A percentile compares a stretch with the other conserved stretches of the same genome.
phyloP scores from a whole-genome alignment of 2,329 filamentous ascomycete genomes.

The Epichloe aotearoae region DNA sequence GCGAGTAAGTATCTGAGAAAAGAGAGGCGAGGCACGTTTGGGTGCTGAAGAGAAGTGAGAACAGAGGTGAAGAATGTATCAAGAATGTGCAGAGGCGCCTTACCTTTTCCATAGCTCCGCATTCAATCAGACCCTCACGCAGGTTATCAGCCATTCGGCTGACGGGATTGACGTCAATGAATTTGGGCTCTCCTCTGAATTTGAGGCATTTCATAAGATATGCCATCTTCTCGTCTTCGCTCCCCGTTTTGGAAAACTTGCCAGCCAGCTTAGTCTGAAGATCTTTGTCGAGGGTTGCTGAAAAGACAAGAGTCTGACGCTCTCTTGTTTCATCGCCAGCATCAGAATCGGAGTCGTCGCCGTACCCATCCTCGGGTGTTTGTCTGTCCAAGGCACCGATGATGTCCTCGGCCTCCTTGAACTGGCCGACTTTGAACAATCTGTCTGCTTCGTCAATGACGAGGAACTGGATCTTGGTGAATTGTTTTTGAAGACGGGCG shows the following conservation, averaged over 20 bases:
- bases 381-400: slow-evolving; percentile 63
- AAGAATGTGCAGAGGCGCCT: slow-evolving; percentile 6
- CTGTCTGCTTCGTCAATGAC: slow-evolving; percentile 93
- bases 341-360: slow-evolving; percentile 27
- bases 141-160: slow-evolving; percentile 79
- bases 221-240: slow-evolving; percentile 73
- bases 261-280: slow-evolving; percentile 83
- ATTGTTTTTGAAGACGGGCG: slow-evolving; percentile 51
- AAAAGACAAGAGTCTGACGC: slow-evolving; percentile 89
- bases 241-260: slow-evolving; percentile 34
- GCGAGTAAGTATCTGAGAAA: slow-evolving; percentile 4
- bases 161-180: slow-evolving; percentile 81
- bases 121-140: slow-evolving; percentile 85
- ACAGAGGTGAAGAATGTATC: background rate
- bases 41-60: no score
- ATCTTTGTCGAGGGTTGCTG: slow-evolving; percentile 85
- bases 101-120: slow-evolving; percentile 84
- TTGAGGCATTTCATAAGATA: slow-evolving; percentile 84
- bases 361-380: slow-evolving; percentile 45
- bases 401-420: slow-evolving; percentile 87
- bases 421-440: slow-evolving; percentile 81
- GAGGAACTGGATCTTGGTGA: slow-evolving; percentile 66
- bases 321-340: slow-evolving; percentile 30
- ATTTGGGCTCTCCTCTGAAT: slow-evolving; percentile 76
- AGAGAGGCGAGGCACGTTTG: no score